These are phyloP conservation scores for Stagonosporopsis tanaceti DNA, from an alignment of 2,329 filamentous ascomycete species.

Conservation along the genomic window DNA sequence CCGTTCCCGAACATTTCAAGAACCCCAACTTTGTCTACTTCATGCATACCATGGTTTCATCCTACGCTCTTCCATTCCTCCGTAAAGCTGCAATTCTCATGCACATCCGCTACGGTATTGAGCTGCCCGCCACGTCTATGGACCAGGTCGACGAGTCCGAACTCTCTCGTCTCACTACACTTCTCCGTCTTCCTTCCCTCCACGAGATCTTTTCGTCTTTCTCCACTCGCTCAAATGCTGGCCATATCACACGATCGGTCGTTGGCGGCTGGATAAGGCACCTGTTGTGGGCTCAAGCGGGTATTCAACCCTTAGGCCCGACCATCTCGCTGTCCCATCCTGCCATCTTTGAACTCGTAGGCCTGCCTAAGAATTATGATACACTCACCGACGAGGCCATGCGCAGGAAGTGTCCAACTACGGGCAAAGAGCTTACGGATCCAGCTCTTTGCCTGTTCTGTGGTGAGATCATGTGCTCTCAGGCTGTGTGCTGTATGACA, in stretches of 20 bases:
- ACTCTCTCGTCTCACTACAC: slow-evolving; percentile 79
- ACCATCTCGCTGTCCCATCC: slow-evolving; percentile 74
- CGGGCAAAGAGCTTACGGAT: slow-evolving; percentile 89
- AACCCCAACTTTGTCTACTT: slow-evolving; percentile 44
- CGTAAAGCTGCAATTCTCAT: slow-evolving; percentile 85
- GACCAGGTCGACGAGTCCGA: slow-evolving; percentile 73
- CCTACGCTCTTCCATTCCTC: slow-evolving; percentile 89
- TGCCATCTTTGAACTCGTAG: slow-evolving; percentile 91
- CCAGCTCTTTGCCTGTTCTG: slow-evolving; percentile 94
- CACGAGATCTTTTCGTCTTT: slow-evolving; percentile 76
- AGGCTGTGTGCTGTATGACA: slow-evolving; percentile 88
- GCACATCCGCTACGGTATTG: slow-evolving; percentile 86
- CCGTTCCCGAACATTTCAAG: slow-evolving; percentile 33
- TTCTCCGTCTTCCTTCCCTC: slow-evolving; percentile 78
- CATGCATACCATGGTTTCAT: slow-evolving; percentile 64
- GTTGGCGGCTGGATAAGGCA: slow-evolving; percentile 78
- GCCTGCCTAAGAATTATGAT: slow-evolving; percentile 90
- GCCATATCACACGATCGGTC: slow-evolving; percentile 56
- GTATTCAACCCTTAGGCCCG: slow-evolving; percentile 51
- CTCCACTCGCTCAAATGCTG: slow-evolving; percentile 41
- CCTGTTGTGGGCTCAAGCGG: slow-evolving; percentile 53
- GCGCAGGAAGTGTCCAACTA: slow-evolving; percentile 81
- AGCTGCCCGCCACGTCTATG: slow-evolving; percentile 73
- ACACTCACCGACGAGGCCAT: slow-evolving; percentile 91
- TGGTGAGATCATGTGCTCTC: slow-evolving; percentile 94